Evolutionary conservation across 2,329 filamentous ascomycete genomes (phyloP), one percentile per base, ranked within the genome.

Genomic region (Xylaria sp.): DNA sequence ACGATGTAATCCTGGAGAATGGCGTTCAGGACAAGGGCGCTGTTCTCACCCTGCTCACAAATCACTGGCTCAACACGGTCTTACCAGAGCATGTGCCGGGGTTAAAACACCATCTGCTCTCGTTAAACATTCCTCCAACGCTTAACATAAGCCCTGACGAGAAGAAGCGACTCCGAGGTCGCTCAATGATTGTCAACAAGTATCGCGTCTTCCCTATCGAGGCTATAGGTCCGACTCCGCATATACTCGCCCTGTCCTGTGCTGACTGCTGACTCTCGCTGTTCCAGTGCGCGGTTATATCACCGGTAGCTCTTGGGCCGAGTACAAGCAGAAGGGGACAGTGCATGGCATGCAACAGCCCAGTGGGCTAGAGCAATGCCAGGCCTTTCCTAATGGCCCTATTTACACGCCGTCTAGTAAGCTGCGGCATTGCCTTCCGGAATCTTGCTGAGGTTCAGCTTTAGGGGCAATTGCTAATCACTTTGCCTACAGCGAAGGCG

Each of bases 291-390:
- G 94, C 67, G 94, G 94, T 74, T 97, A 97, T 83, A 90, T 97
- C 78, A 94, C 94, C 6, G 94, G 94, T 52, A 92, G 90, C 55
- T 94, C 92, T 0, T 97, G 93, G 91, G 86, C 86, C 48, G 94
- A 97, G 83, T 87, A 96, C 83, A 83, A 88, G 78, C 85, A 87
- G 73, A 85, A 82, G 23, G 92, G 92, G 62, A 97, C 93, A 1
- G 91, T 97, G 18, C 93, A 97, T 81, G 93, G 93, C 25, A 90
- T 94, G 73, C 78, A 85, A 18, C 85, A 94, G 73, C 88, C 91
- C 1, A 81, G 84, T 3, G 93, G 92, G 1, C 82, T 97, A 72
- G 81, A 86, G 77, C 91, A 92, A 80, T 93, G 90, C 75, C 85
- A 92, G 79, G 87, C 87, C 70, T 88, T 97, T 72, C 88, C 89